phyloP scores from a whole-genome alignment of 805 yeast genomes.

The Metschnikowia baotianmanensis region DNA sequence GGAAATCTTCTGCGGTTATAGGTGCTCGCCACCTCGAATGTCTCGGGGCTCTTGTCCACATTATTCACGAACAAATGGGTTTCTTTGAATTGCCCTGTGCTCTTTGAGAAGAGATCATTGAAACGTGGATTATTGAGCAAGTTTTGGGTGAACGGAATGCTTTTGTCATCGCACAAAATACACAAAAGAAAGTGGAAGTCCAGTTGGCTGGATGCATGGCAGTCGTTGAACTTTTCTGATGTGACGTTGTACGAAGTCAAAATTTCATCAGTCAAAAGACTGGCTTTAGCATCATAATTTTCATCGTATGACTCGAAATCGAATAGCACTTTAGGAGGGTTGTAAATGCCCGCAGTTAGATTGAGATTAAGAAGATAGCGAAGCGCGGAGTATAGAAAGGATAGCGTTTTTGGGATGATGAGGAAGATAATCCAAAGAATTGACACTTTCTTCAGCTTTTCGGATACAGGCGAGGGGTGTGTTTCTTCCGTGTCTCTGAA shows the following conservation, averaged over 20 bases:
- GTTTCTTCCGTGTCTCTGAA: slow-evolving; percentile 2
- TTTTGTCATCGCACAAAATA: slow-evolving; percentile 28
- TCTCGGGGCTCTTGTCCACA: slow-evolving; percentile 34
- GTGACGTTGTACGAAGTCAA: slow-evolving; percentile 11
- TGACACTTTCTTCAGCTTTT: slow-evolving; percentile 16
- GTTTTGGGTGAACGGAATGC: slow-evolving; percentile 18
- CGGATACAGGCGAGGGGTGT: background rate
- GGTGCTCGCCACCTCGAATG: slow-evolving; percentile 34
- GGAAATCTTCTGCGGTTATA: slow-evolving; percentile 33
- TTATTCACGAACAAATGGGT: slow-evolving; percentile 31
- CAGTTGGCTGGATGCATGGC: slow-evolving; percentile 27
- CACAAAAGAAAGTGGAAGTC: slow-evolving; percentile 35
- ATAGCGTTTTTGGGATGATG: slow-evolving; percentile 52
- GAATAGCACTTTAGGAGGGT: slow-evolving; percentile 24
- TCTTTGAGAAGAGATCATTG: slow-evolving; percentile 18
- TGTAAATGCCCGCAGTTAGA: slow-evolving; percentile 14
- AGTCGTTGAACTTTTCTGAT: slow-evolving; percentile 27
- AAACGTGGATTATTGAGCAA: slow-evolving; percentile 20
- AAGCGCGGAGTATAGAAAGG: slow-evolving; percentile 39
- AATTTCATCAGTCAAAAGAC: slow-evolving; percentile 1
- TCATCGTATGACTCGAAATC: slow-evolving; percentile 28
- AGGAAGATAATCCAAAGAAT: slow-evolving; percentile 49
- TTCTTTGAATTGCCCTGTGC: slow-evolving; percentile 27
- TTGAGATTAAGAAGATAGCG: slow-evolving; percentile 25
- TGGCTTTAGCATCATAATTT: slow-evolving; percentile 9